Evolutionary conservation across 371 early-diverging fungal genomes (phyloP).

Genomic region (Caulochytrium protostelioides): DNA sequence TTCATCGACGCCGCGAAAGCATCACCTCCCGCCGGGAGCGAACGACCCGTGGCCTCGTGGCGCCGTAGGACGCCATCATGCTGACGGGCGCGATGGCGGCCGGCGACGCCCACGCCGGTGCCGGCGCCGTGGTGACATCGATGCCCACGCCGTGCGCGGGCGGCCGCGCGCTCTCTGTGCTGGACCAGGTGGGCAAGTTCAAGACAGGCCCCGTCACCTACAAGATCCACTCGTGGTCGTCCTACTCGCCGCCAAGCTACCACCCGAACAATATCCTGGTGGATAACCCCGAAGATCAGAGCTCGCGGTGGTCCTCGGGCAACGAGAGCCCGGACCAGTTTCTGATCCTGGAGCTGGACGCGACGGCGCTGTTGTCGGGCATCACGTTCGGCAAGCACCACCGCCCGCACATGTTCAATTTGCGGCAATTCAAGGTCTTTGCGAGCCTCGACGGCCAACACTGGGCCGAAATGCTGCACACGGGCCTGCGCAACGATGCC

Average conservation of each 20-base stretch:
- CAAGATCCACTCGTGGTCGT: conserved; percentile 38
- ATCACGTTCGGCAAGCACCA: conserved; percentile 91
- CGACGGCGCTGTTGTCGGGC: conserved; percentile 47
- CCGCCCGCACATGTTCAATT: conserved; percentile 87
- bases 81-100: too few species aligned
- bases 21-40: too few species aligned
- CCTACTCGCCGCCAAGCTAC: conserved; percentile 50
- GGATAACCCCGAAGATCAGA: conserved; percentile 47
- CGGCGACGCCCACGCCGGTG: too few species aligned
- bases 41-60: too few species aligned
- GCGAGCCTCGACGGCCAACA: conserved; percentile 52
- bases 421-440: conserved; percentile 86
- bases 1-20: too few species aligned
- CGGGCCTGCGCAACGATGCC: conserved; percentile 72
- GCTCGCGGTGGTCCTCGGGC: conserved; percentile 66
- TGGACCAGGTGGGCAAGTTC: too few species aligned
- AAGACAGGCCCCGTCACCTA: too few species aligned
- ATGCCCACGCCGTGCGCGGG: too few species aligned
- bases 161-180: too few species aligned
- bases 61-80: too few species aligned
- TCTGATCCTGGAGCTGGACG: conserved; percentile 47
- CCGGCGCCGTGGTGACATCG: too few species aligned
- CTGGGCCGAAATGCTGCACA: conserved; percentile 66
- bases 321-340: conserved; percentile 62
- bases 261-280: conserved; percentile 52